Conservation (phyloP, 2,329 filamentous ascomycete genomes). For the Aspergillus sp. region DNA sequence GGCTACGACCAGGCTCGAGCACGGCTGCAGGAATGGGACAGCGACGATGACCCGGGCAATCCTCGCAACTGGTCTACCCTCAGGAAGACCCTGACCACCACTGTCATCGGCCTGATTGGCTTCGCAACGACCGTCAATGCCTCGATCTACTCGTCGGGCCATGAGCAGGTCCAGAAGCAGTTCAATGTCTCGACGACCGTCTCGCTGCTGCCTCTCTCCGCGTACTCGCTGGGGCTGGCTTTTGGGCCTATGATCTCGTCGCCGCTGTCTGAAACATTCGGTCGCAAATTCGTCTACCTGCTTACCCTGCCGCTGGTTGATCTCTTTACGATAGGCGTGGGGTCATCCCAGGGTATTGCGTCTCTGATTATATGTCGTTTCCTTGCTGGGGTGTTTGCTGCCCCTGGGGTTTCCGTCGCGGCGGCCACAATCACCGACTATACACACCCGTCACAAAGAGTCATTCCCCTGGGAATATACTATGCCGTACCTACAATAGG, state of each 20-base stretch:
- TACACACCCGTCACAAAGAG: slow-evolving; percentile 5
- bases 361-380: slow-evolving; percentile 71
- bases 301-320: slow-evolving; percentile 66
- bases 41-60: slow-evolving; percentile 9
- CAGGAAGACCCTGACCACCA: slow-evolving; percentile 14
- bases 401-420: slow-evolving; percentile 58
- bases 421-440: slow-evolving; percentile 68
- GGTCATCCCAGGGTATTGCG: slow-evolving; percentile 62
- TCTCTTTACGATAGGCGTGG: slow-evolving; percentile 46
- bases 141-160: slow-evolving; percentile 38
- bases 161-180: slow-evolving; percentile 55
- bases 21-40: slow-evolving; percentile 4
- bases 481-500: slow-evolving; percentile 20
- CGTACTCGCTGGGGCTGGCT: slow-evolving; percentile 72
- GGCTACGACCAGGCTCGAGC: background rate
- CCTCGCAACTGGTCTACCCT: slow-evolving; percentile 17
- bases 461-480: slow-evolving; percentile 16
- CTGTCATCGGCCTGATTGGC: slow-evolving; percentile 17
- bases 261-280: slow-evolving; percentile 70
- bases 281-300: slow-evolving; percentile 67
- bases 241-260: slow-evolving; percentile 72
- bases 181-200: slow-evolving; percentile 31
- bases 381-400: slow-evolving; percentile 69
- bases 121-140: slow-evolving; percentile 27
- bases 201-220: slow-evolving; percentile 60